A percentile compares a stretch with the other conserved stretches of the same genome.
These are phyloP conservation scores for Fragilaria crotonensis DNA, from an alignment of 108 stramenopile species.

Conservation along the genomic window DNA sequence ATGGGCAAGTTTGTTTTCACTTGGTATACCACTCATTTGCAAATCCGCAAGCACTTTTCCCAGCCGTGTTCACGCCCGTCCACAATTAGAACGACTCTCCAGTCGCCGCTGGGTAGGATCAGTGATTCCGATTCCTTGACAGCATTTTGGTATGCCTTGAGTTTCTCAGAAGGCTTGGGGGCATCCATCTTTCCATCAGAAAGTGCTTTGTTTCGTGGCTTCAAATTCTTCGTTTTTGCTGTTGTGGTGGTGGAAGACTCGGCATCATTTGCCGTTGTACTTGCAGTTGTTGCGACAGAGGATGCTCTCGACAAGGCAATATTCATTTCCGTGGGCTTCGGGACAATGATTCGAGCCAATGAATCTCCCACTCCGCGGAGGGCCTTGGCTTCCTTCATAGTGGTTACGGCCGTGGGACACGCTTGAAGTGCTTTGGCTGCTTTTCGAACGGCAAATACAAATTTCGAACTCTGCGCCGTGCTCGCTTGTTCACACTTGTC, in stretches of 20 bases:
- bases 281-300: slow-evolving; percentile 1
- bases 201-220: background rate
- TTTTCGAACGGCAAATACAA: slow-evolving; percentile 12
- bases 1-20: slow-evolving; percentile 48
- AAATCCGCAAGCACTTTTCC: slow-evolving; percentile 22
- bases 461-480: slow-evolving; percentile 9
- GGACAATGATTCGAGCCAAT: slow-evolving; percentile 18
- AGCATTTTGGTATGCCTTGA: slow-evolving; percentile 31
- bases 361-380: slow-evolving; percentile 35
- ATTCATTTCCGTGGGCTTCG: background rate
- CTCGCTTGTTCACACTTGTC: slow-evolving; percentile 3
- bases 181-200: background rate
- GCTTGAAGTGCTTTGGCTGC: slow-evolving; percentile 26
- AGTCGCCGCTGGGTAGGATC: slow-evolving; percentile 11
- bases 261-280: background rate
- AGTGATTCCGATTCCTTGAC: slow-evolving; percentile 9
- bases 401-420: slow-evolving; percentile 18
- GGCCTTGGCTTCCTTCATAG: slow-evolving; percentile 25
- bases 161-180: slow-evolving; percentile 15
- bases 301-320: background rate
- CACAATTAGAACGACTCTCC: slow-evolving; percentile 41
- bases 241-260: background rate
- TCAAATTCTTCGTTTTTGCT: slow-evolving; percentile 1
- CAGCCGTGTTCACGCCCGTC: slow-evolving; percentile 40
- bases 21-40: slow-evolving; percentile 31